Evolutionary conservation across 2,329 filamentous ascomycete genomes (phyloP).

Genomic region (Exophiala lecanii-corni): DNA sequence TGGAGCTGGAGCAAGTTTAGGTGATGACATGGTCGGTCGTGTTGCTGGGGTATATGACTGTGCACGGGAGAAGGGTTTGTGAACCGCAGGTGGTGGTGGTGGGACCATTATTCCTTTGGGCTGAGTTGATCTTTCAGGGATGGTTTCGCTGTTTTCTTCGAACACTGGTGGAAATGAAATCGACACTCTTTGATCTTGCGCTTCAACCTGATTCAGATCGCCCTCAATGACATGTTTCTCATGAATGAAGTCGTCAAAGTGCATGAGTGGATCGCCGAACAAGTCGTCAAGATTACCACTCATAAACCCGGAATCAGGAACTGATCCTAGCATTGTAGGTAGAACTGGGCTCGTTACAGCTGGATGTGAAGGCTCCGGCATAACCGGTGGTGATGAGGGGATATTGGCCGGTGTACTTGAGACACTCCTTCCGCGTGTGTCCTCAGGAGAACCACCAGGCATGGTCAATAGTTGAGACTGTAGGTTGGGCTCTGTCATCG

Average conservation of each 20-base stretch:
- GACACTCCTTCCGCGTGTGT: constrained; percentile 45
- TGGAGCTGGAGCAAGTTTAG: constrained; percentile 24
- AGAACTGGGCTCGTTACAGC: constrained; percentile 72
- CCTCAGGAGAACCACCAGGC: constrained; percentile 46
- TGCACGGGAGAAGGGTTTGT: constrained; percentile 16
- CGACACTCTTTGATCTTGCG: constrained; percentile 1
- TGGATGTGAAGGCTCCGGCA: constrained; percentile 47
- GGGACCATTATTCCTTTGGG: constrained; percentile 15
- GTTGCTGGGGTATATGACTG: constrained; percentile 18
- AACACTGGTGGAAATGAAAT: constrained; percentile 19
- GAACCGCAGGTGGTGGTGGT: constrained; percentile 14
- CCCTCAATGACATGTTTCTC: constrained; percentile 17
- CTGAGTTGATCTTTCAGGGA: constrained; percentile 6
- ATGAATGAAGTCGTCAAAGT: constrained; percentile 24
- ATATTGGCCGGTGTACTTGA: constrained; percentile 73
- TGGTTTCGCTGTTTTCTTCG: constrained; percentile 18
- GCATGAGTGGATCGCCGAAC: constrained; percentile 22
- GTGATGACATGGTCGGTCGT: constrained; percentile 21
- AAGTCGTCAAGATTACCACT: constrained; percentile 62
- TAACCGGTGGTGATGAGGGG: constrained; percentile 82
- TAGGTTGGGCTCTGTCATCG: constrained; percentile 38
- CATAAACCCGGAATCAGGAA: constrained; percentile 75
- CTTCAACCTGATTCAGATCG: constrained; percentile 2
- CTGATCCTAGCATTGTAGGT: constrained; percentile 48
- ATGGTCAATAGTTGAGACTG: constrained; percentile 40